Percentiles rank a stretch among this genome's conserved stretches.
Conservation (phyloP, 2,329 filamentous ascomycete genomes). For the Sporothrix schenckii region DNA sequence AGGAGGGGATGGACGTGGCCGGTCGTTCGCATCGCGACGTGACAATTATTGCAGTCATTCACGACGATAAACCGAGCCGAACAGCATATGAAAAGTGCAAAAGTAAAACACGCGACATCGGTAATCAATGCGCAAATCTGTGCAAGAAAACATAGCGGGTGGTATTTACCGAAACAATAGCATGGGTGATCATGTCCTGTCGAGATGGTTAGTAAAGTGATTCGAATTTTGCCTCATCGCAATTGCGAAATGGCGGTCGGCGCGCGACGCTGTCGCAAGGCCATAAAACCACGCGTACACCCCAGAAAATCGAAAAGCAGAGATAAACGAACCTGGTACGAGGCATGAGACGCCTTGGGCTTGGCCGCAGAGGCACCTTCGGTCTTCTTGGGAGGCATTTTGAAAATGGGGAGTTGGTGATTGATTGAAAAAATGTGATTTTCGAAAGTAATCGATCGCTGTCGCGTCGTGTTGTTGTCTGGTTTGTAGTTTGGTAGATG, state of each 20-base stretch:
- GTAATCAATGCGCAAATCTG: slow-evolving; percentile 27
- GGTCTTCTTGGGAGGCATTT: slow-evolving; percentile 65
- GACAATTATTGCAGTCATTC: slow-evolving; percentile 24
- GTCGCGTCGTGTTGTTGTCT: slow-evolving; percentile 34
- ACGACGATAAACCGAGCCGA: neutral
- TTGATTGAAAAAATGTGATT: slow-evolving; percentile 18
- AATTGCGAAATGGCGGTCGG: slow-evolving; percentile 18
- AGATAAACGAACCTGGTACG: slow-evolving; percentile 59
- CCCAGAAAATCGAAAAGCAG: slow-evolving; percentile 6
- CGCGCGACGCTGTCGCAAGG: slow-evolving; percentile 8
- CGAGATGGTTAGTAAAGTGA: slow-evolving; percentile 29
- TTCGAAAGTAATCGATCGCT: neutral
- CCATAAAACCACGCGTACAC: neutral
- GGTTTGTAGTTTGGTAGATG: slow-evolving; percentile 37
- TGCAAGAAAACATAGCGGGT: slow-evolving; percentile 38
- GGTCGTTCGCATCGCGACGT: slow-evolving; percentile 29
- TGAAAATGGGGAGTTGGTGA: slow-evolving; percentile 37
- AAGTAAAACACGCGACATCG: slow-evolving; percentile 35
- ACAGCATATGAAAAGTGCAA: neutral
- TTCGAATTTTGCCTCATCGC: slow-evolving; percentile 9
- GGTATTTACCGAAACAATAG: slow-evolving; percentile 61
- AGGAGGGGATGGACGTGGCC: slow-evolving; percentile 31
- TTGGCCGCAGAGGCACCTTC: slow-evolving; percentile 49
- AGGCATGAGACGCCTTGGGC: slow-evolving; percentile 56
- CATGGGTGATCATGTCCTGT: slow-evolving; percentile 66